Conservation (phyloP, 2,329 filamentous ascomycete species). For the Aspergillus sclerotialis region DNA sequence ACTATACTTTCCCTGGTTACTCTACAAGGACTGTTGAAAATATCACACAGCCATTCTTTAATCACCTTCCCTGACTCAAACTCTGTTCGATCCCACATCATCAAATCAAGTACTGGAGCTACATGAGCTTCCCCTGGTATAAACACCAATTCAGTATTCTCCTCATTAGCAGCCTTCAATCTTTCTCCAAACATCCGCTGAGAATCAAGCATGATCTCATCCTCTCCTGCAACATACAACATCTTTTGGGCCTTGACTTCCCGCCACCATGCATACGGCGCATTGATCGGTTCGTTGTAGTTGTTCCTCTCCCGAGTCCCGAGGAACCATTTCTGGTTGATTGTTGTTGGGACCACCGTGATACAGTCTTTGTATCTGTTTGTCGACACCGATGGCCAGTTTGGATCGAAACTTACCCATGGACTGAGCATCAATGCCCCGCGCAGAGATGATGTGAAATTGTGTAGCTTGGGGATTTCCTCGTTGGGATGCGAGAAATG, state of each 20-base stretch:
- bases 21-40: no score
- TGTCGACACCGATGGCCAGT: background rate
- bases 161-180: background rate
- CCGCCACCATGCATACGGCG: background rate
- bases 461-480: constrained; percentile 19
- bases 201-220: background rate
- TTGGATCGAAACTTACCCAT: background rate
- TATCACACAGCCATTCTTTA: background rate
- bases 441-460: background rate
- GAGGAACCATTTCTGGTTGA: background rate
- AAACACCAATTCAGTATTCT: background rate
- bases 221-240: background rate
- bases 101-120: background rate
- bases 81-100: background rate
- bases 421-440: background rate
- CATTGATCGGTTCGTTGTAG: background rate
- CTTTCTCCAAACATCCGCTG: background rate
- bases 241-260: background rate
- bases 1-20: no score
- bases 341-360: background rate
- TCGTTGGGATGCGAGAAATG: constrained; percentile 44
- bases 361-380: background rate
- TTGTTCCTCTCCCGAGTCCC: background rate
- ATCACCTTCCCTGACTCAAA: background rate
- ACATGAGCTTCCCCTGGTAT: background rate